Evolutionary conservation across 352 stramenopile species (phyloP), one percentile per base, ranked within the genome.

Genomic region (Phytophthora macrochlamydospora): DNA sequence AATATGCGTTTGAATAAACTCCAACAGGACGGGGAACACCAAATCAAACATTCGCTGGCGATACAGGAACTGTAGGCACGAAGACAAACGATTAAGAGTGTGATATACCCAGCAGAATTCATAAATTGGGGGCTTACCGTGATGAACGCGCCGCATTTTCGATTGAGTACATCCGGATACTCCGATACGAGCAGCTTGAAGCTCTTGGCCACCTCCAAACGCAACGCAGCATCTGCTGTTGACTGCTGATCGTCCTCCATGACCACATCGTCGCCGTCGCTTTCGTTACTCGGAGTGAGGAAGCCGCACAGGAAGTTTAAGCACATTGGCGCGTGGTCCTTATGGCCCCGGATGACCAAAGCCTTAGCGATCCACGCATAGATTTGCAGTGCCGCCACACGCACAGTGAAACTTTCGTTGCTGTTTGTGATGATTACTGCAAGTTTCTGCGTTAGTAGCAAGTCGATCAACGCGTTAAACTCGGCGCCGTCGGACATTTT

Each of bases 401-500:
- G 82, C 13, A 86, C 80, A 1, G 53, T 31, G 31, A 86, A 59
- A 11, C 62, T 62, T 51, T 89, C 62, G 3, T 50, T 29, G 5
- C 79, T 56, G 59, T 88, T 64, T 29, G 75, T 62, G 50, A 94
- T 83, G 35, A 92, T 73, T 46, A 58, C 58, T 2, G 80, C 83
- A 45, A 94, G 78, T 58, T 90, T 93, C 33, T 77, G 69, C 43
- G 86, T 24, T 24, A 95, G 73, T 51, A 95, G 59, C 59, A 90
- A 69, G 31, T 89, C 62, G 48, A 93, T 89, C 9, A 92, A 73
- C 31, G 85, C 73, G 60, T 93, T 80, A 61, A 94, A 92, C 62
- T 93, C 83, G 40, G 82, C 78, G 35, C 86, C 85, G 42, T 95
- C 88, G 32, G 81, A 79, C 81, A 93, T 93, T 53, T 93, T 94